These are phyloP conservation scores for Wallemia hederae DNA, from an alignment of 1,284 basidiomycete genomes.

Conservation along the genomic window DNA sequence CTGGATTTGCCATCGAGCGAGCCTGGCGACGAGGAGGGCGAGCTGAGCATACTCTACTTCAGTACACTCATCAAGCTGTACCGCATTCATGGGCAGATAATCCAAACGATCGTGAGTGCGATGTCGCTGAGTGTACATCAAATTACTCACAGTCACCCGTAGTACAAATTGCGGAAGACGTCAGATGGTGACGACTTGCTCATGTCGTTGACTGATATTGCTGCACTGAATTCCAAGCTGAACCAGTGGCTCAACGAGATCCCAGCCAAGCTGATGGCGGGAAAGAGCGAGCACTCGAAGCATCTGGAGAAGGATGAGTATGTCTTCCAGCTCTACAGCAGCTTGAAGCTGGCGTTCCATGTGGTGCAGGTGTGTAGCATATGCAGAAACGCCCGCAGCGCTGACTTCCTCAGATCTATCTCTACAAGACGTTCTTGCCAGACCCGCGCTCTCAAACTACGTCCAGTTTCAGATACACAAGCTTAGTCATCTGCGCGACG, in stretches of 20 bases:
- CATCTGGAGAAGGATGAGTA: background rate
- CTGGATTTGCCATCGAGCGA: background rate
- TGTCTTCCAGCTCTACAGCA: background rate
- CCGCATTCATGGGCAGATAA: background rate
- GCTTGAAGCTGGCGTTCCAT: background rate
- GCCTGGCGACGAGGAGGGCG: background rate
- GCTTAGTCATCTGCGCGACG: background rate
- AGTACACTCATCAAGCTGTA: background rate
- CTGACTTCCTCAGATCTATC: background rate
- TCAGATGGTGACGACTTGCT: background rate
- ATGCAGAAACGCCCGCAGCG: background rate
- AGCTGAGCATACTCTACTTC: background rate
- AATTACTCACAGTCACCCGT: background rate
- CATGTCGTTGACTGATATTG: background rate
- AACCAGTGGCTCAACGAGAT: background rate
- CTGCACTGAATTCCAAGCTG: background rate
- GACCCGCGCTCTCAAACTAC: background rate
- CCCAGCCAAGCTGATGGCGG: too few relatives aligned
- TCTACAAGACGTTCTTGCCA: background rate
- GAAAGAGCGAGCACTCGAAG: background rate
- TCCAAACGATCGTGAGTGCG: background rate
- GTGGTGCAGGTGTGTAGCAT: background rate
- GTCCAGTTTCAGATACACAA: background rate
- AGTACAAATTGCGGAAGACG: background rate
- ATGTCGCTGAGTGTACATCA: background rate